phyloP scores from a whole-genome alignment of 768 basidiomycete genomes.

The Asterophora parasitica region DNA sequence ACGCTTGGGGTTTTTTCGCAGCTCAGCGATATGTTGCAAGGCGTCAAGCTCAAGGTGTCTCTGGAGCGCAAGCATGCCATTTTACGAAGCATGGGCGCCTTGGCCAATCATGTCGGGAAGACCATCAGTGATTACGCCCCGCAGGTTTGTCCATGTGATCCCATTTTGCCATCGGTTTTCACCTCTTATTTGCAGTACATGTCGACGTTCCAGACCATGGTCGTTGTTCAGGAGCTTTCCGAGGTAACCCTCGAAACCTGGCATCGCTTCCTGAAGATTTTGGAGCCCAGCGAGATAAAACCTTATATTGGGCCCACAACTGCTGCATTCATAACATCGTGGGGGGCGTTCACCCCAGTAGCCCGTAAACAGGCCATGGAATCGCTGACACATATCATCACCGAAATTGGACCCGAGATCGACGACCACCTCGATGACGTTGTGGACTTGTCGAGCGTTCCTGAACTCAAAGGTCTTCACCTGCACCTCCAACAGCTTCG shows the following conservation, averaged over 20 bases:
- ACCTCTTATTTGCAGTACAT: conserved; percentile 60
- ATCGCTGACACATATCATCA: conserved; percentile 67
- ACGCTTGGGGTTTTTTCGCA: conserved; percentile 83
- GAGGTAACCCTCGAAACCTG: conserved; percentile 78
- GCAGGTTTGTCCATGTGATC: conserved; percentile 52
- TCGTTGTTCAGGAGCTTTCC: conserved; percentile 69
- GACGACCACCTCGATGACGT: conserved; percentile 65
- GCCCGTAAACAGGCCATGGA: conserved; percentile 51
- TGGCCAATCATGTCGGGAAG: conserved; percentile 68
- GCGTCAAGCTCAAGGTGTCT: conserved; percentile 73
- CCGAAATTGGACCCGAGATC: conserved; percentile 54
- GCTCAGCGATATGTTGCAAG: conserved; percentile 84
- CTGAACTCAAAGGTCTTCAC: conserved; percentile 49
- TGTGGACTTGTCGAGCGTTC: conserved; percentile 70
- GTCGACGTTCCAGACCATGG: conserved; percentile 90
- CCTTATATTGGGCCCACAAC: conserved; percentile 84
- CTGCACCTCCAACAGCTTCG: conserved; percentile 41
- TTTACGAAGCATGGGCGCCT: conserved; percentile 68
- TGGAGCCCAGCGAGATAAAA: conserved; percentile 67
- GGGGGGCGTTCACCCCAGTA: conserved; percentile 55
- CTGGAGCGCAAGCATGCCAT: conserved; percentile 68
- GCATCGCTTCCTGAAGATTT: conserved; percentile 66
- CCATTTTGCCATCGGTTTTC: conserved; percentile 1
- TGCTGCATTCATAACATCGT: conserved; percentile 75
- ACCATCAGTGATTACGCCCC: conserved; percentile 75